Base-by-base conservation (phyloP, 2,329 filamentous ascomycete species). In the Aspergillus fischeri region DNA sequence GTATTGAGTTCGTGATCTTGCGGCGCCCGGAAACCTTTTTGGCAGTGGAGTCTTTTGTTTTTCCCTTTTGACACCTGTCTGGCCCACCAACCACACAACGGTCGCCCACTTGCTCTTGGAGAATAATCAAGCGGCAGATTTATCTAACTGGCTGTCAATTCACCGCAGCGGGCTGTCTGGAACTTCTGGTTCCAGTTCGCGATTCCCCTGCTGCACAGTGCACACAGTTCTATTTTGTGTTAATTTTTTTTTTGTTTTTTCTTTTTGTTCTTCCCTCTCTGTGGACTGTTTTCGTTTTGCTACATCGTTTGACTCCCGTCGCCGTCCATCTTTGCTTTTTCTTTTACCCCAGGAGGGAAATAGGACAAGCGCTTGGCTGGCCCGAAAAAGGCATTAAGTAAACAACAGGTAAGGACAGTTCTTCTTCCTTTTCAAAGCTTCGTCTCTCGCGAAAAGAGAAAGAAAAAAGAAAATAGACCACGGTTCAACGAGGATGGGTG, bases 61-160 rank as follows among this genome's bases (percentile, higher is more conserved):
- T 54, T 55, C 58, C 49, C 52, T 54, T 58, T 60, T 67, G 62
- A 65, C 65, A 65, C 58, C 61, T 65, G 56, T 60, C 63, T 59
- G 62, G 59, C 56, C 65, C 62, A 64, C 65, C 63, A 61, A 62
- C 57, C 56, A 60, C 47, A 56, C 47, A 57, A 49, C 21, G 51
- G 51, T 54, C 53, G 59, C 50, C 28, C 28, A 29, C 28, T 29
- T 29, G 28, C 10, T 29, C 55, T 38, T 57, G 58, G 49, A 45
- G 53, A 59, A 55, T 56, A 59, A 54, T 56, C 56, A 52, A 11
- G 51, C 52, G 49, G 52, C 49, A 56, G 53, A 27, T 52, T 47
- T 56, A 54, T 60, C 52, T 60, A 51, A 63, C 58, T 64, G 58
- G 58, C 52, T 59, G 54, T 60, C 56, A 56, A 42, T 52, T 27